These are phyloP conservation scores for Chamaenerion angustifolium DNA, from an alignment of 345 rosid genomes.

Conservation along the genomic window DNA sequence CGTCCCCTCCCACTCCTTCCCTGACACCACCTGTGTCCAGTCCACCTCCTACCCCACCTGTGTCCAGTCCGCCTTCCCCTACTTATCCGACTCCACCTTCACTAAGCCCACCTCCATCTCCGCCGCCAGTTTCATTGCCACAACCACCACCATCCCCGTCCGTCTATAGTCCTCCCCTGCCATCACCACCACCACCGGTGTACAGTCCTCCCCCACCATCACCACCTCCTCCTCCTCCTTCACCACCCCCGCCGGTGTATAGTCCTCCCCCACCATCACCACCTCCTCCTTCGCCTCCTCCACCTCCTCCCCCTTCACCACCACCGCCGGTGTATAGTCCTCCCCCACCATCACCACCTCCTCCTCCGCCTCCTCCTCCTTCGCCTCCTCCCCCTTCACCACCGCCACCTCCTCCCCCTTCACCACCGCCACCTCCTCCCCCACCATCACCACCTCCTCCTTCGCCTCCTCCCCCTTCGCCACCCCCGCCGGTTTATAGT, in stretches of 20 bases:
- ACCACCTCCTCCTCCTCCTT: neutral
- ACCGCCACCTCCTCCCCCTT: neutral
- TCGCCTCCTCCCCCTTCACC: too few species aligned
- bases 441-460: slow-evolving; percentile 5
- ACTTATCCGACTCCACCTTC: slow-evolving; percentile 2
- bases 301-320: neutral
- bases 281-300: neutral
- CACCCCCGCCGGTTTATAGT: neutral
- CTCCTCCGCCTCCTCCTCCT: too few species aligned
- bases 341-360: neutral
- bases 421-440: slow-evolving; percentile 1
- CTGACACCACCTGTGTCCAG: slow-evolving; percentile 2
- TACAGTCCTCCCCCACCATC: neutral
- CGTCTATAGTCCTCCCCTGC: slow-evolving; percentile 5
- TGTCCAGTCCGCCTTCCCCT: slow-evolving; percentile 6
- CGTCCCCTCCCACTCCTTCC: too few species aligned
- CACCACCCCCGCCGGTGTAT: neutral
- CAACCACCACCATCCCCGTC: slow-evolving; percentile 1
- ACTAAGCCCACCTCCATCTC: neutral
- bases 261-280: too few species aligned
- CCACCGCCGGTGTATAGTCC: neutral
- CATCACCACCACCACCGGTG: neutral
- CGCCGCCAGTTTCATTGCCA: neutral
- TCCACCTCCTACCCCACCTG: slow-evolving; percentile 3
- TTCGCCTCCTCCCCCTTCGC: slow-evolving; percentile 1